Evolutionary conservation across 805 yeast genomes (phyloP), one percentile per base, ranked within the genome.

Genomic region (Saturnispora galanensis): DNA sequence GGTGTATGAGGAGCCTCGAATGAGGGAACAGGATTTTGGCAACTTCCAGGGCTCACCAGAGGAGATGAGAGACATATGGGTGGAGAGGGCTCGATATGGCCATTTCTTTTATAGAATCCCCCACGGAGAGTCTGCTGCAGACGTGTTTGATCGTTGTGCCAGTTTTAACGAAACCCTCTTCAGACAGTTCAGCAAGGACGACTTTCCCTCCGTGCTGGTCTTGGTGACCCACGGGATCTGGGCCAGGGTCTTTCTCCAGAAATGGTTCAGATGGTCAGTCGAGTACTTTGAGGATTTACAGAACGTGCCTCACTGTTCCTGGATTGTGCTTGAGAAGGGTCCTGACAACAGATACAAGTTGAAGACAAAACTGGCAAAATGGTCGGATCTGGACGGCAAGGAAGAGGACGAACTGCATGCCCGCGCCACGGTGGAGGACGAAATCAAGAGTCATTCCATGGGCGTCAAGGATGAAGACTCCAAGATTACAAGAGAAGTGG

Each of bases 21-120:
- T 89, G 76, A 70, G 97, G 50, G 97, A 89, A 58, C 97, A 89
- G 62, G 97, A 89, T 61, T 89, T 89, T 58, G 97, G 97, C 16
- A 88, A 88, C 59, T 88, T 87, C 62, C 97, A 88, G 65, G 77
- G 83, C 45, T 73, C 80, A 0, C 73, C 77, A 1, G 79, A 76
- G 45, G 84, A 77, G 51, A 88, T 88, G 95, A 81, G 81, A 52
- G 68, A 71, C 52, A 81, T 87, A 31, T 82, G 95, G 87, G 72
- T 73, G 45, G 95, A 85, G 54, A 66, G 97, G 39, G 89, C 95
- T 0, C 76, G 78, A 49, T 89, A 89, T 63, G 97, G 97, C 0
- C 85, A 81, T 60, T 82, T 82, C 56, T 89, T 89, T 62, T 89
- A 84, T 60, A 65, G 97, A 45, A 89, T 89, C 29, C 96, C 96